Conservation (phyloP, 768 basidiomycete genomes). For the Tephrocybe sp. region DNA sequence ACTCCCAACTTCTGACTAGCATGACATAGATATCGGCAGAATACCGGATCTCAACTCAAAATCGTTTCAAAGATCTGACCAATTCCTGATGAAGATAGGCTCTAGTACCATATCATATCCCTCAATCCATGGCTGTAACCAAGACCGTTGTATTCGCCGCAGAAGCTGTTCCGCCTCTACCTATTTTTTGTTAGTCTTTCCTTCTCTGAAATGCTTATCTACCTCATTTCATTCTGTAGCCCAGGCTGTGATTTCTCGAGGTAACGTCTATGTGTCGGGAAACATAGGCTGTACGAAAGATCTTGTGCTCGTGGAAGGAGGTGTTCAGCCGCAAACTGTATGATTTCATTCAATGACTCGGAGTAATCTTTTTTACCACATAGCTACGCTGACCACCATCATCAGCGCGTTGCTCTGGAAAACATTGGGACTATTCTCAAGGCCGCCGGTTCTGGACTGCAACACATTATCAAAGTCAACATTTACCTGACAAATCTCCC, state of each 20-base stretch:
- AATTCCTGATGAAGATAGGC: too few species aligned
- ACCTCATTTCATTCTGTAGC: slow-evolving; percentile 20
- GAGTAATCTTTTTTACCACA: neutral
- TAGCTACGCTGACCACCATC: neutral
- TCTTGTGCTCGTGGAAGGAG: slow-evolving; percentile 27
- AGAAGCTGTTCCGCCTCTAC: slow-evolving; percentile 34
- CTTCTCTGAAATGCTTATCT: neutral
- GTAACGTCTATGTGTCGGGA: slow-evolving; percentile 36
- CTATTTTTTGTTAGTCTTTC: slow-evolving; percentile 33
- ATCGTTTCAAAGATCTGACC: too few species aligned
- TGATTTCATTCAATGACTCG: neutral
- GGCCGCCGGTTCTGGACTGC: slow-evolving; percentile 40
- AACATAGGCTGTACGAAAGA: slow-evolving; percentile 33
- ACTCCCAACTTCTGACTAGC: too few species aligned
- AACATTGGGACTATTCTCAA: slow-evolving; percentile 41
- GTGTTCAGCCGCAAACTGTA: slow-evolving; percentile 36
- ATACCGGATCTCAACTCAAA: too few species aligned
- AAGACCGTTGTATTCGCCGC: slow-evolving; percentile 28
- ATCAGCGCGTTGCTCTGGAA: slow-evolving; percentile 35
- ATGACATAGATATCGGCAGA: too few species aligned
- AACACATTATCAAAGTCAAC: slow-evolving; percentile 42
- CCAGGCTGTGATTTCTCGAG: slow-evolving; percentile 38
- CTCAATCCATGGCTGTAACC: slow-evolving; percentile 9
- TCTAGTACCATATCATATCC: too few species aligned
- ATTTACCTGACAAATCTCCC: slow-evolving; percentile 40